Percentiles rank a stretch among this genome's conserved stretches.
These are phyloP conservation scores for Chytriomyces confervae DNA, from an alignment of 192 early-diverging fungal genomes.

Conservation along the genomic window DNA sequence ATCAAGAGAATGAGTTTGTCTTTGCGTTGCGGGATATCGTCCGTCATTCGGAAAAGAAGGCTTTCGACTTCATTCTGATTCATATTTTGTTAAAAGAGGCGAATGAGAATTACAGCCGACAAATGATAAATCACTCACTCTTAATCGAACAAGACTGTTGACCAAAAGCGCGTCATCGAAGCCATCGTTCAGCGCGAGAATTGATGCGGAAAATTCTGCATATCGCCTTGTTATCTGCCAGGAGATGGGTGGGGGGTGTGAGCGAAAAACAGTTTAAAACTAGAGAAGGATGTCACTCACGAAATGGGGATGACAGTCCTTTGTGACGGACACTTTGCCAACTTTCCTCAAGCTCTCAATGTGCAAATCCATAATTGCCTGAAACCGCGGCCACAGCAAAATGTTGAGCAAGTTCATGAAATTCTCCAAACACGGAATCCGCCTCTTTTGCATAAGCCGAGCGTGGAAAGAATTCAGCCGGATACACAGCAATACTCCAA, in stretches of 20 bases:
- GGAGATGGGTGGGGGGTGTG: background rate
- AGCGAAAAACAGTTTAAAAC: conserved; percentile 6
- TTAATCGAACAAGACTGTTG: conserved; percentile 64
- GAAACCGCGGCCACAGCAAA: conserved; percentile 87
- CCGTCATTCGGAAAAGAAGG: conserved; percentile 76
- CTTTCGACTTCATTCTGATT: conserved; percentile 78
- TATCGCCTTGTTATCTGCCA: conserved; percentile 82
- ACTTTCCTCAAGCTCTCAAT: conserved; percentile 89
- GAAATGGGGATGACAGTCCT: conserved; percentile 83
- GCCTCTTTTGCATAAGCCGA: conserved; percentile 78
- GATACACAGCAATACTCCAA: conserved; percentile 88
- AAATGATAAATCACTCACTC: conserved; percentile 2
- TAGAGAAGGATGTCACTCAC: conserved; percentile 53
- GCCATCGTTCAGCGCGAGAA: conserved; percentile 87
- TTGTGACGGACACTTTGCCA: conserved; percentile 62
- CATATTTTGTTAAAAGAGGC: background rate
- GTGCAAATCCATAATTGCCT: conserved; percentile 83
- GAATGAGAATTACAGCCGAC: background rate
- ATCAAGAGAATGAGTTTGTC: conserved; percentile 82
- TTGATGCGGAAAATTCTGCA: conserved; percentile 88
- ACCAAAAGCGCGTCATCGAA: conserved; percentile 82
- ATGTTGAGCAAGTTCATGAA: conserved; percentile 92
- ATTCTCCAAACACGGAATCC: conserved; percentile 80
- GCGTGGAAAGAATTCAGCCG: conserved; percentile 84
- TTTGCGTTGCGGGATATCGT: conserved; percentile 71